Evolutionary conservation across 345 rosid genomes (phyloP), one percentile per base, ranked within the genome.

Genomic region (Eucalyptus fibrosa): DNA sequence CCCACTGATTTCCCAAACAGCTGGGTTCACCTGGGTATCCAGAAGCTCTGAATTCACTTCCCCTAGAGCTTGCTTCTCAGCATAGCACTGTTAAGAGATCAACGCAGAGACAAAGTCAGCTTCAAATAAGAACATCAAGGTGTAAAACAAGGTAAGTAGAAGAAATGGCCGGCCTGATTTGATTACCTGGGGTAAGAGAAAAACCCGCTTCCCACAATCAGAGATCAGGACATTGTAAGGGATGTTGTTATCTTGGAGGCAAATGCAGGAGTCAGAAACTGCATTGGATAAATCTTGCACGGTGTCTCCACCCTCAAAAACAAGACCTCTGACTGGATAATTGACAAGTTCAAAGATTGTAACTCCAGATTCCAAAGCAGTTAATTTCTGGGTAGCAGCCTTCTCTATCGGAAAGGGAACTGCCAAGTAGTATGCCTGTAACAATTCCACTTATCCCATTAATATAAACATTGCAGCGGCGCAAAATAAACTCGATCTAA

Each of bases 1-100:
- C n/a, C 99, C 99, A 81, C 99, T 97, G 30, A 98, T 98, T 87
- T 98, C 99, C 99, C 99, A 97, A 51, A 98, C 99, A 7, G 99
- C 99, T 88, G 99, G 99, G 92, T 97, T 98, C 92, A 98, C 99
- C 89, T 98, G 99, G 26, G 99, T 98, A 85, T 98, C 99, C 88
- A 97, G 92, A 77, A 98, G 92, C 92, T 96, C 94, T 2, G 94
- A 42, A 90, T 96, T 95, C 87, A 98, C 99, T 92, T 96, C 98
- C 65, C 99, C 99, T 49, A 97, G 94, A 86, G 99, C 99, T 91
- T 97, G 99, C 89, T 96, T 98, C 96, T 97, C 99, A 14, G 99
- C 98, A 88, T 97, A 98, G 89, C 99, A 96, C 99, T 98, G 95
- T 50, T 51, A 17, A 77, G 47, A 77, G 16, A 40, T 77, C 28